Percentiles rank a stretch among this genome's conserved stretches.
Conservation (phyloP, 495 filamentous ascomycete genomes). For the Podospora fimiseda region DNA sequence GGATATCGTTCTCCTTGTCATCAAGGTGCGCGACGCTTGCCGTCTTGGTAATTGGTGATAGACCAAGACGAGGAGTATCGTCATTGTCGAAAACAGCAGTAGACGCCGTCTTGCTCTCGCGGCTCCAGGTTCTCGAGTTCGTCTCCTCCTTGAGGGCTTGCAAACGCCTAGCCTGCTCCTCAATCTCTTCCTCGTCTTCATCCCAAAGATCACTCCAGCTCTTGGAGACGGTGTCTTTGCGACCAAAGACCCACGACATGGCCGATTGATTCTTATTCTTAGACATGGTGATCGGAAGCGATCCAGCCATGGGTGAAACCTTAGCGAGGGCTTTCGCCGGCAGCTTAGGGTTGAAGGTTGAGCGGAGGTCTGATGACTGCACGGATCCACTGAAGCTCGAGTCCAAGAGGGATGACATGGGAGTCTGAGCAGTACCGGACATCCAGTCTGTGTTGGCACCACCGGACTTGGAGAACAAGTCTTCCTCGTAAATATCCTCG, state of each 20-base stretch:
- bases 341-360: constrained; percentile 33
- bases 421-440: constrained; percentile 58
- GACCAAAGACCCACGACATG: constrained; percentile 72
- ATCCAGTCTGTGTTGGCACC: constrained; percentile 68
- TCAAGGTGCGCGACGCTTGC: constrained; percentile 19
- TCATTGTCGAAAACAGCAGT: constrained; percentile 31
- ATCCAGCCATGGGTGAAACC: constrained; percentile 55
- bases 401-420: constrained; percentile 70
- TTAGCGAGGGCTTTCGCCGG: constrained; percentile 24
- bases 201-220: constrained; percentile 98
- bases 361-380: constrained; percentile 46
- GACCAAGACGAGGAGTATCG: constrained; percentile 44
- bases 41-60: constrained; percentile 47
- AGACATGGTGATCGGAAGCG: constrained; percentile 66
- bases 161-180: constrained; percentile 53
- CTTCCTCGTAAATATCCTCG: constrained; percentile 69
- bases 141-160: constrained; percentile 62
- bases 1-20: constrained; percentile 33
- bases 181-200: constrained; percentile 66
- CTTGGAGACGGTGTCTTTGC: constrained; percentile 73
- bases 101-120: constrained; percentile 54
- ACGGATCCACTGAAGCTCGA: constrained; percentile 67
- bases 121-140: constrained; percentile 76
- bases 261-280: constrained; percentile 54
- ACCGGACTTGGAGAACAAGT: constrained; percentile 79